phyloP scores from a whole-genome alignment of 768 basidiomycete genomes.

The Suillus ampliporus region DNA sequence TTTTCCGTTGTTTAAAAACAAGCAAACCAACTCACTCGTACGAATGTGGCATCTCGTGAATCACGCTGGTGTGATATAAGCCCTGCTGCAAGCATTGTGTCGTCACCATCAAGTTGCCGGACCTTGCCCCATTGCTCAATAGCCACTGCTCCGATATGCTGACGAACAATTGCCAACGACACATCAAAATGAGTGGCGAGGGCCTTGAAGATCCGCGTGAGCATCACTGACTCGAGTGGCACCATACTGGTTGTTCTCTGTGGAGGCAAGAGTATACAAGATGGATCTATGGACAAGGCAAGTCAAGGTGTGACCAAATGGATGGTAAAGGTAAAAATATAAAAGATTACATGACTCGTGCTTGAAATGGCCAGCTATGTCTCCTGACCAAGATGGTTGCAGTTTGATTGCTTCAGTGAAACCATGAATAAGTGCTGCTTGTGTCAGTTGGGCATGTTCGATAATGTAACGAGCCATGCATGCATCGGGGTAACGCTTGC shows the following conservation, averaged over 20 bases:
- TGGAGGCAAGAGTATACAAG: slow-evolving; percentile 3
- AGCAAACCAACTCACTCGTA: neutral
- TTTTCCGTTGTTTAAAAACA: neutral
- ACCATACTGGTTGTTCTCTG: neutral
- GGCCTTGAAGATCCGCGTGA: neutral
- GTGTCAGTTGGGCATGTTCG: slow-evolving; percentile 2
- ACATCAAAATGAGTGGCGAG: slow-evolving; percentile 1
- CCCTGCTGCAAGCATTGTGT: slow-evolving; percentile 5
- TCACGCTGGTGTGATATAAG: neutral
- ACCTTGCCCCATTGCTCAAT: slow-evolving; percentile 9
- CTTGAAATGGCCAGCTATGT: slow-evolving; percentile 3
- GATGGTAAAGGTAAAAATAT: neutral
- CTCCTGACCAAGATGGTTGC: neutral
- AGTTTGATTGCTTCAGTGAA: neutral
- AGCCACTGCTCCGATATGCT: neutral
- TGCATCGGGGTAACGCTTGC: neutral
- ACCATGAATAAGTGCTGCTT: slow-evolving; percentile 1
- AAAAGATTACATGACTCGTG: slow-evolving; percentile 3
- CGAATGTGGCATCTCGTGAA: slow-evolving; percentile 1
- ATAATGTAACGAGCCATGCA: slow-evolving; percentile 5
- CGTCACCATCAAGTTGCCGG: neutral
- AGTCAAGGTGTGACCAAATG: neutral
- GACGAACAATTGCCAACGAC: neutral
- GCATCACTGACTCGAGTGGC: neutral
- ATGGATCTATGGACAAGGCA: neutral